These are phyloP conservation scores for Fomitopsis pinicola DNA, from an alignment of 1,284 basidiomycete species.

Conservation along the genomic window DNA sequence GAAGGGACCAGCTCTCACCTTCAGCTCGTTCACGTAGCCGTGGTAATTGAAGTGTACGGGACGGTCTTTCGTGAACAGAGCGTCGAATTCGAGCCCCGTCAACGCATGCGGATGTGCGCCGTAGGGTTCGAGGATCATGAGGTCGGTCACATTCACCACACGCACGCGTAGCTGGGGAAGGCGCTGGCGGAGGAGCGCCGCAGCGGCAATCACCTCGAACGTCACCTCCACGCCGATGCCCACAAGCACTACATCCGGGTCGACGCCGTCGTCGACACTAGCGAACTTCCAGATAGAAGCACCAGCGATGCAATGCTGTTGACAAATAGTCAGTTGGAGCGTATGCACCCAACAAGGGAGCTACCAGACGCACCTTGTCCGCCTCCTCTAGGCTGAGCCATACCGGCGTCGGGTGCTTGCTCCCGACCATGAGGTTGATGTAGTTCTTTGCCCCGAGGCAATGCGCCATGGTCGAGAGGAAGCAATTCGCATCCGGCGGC, in stretches of 20 bases:
- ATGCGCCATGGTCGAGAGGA: slow-evolving; percentile 77
- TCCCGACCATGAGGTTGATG: slow-evolving; percentile 82
- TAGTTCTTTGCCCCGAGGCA: slow-evolving; percentile 82
- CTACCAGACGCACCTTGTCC: slow-evolving; percentile 36
- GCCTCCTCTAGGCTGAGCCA: slow-evolving; percentile 69
- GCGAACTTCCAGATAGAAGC: slow-evolving; percentile 75
- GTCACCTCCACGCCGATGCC: slow-evolving; percentile 76
- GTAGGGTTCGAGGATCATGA: slow-evolving; percentile 70
- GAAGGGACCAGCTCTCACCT: slow-evolving; percentile 8
- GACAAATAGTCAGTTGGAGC: background rate
- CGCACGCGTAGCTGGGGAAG: slow-evolving; percentile 67
- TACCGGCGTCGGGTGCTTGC: slow-evolving; percentile 74
- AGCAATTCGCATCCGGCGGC: slow-evolving; percentile 87
- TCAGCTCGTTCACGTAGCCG: slow-evolving; percentile 69
- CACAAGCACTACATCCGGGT: slow-evolving; percentile 69
- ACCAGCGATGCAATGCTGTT: slow-evolving; percentile 70
- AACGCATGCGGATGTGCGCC: slow-evolving; percentile 79
- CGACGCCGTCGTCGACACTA: slow-evolving; percentile 58
- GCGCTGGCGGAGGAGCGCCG: slow-evolving; percentile 63
- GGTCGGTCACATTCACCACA: slow-evolving; percentile 78
- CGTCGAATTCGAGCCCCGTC: slow-evolving; percentile 55
- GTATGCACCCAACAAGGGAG: background rate
- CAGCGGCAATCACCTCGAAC: slow-evolving; percentile 76
- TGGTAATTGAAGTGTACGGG: slow-evolving; percentile 83
- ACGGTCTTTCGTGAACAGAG: slow-evolving; percentile 69